These are phyloP conservation scores for Diaporthe aspalathi DNA, from an alignment of 2,329 filamentous ascomycete genomes.

Conservation along the genomic window DNA sequence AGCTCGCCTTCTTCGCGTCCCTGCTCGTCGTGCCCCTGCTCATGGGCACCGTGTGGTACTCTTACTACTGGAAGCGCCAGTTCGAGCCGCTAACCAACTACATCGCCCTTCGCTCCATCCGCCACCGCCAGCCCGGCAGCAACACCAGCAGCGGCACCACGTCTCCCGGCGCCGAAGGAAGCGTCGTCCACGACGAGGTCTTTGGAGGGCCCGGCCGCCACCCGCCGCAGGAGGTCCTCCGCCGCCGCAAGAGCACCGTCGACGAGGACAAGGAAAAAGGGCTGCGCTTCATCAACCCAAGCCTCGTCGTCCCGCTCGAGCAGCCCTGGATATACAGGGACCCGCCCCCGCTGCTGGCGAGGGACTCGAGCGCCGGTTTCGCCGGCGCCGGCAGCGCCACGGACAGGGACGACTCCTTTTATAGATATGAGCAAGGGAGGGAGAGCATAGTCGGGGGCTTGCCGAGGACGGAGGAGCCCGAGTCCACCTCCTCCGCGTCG, in stretches of 20 bases:
- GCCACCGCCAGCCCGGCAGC: constrained; percentile 55
- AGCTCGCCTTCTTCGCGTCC: constrained; percentile 78
- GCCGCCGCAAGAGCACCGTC: constrained; percentile 71
- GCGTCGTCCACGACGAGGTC: constrained; percentile 50
- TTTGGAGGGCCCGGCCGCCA: constrained; percentile 49
- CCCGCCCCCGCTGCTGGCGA: constrained; percentile 55
- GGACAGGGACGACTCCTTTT: constrained; percentile 25
- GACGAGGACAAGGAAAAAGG: constrained; percentile 80
- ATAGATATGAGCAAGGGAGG: constrained; percentile 33
- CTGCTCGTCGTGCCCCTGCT: constrained; percentile 81
- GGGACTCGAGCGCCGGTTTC: constrained; percentile 37
- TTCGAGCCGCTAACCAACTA: constrained; percentile 93
- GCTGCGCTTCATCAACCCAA: constrained; percentile 80
- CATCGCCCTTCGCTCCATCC: constrained; percentile 89
- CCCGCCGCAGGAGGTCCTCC: constrained; percentile 52
- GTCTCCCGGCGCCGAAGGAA: not conserved
- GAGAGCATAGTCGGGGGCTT: constrained; percentile 25
- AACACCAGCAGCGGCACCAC: constrained; percentile 50
- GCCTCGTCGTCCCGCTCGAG: constrained; percentile 74
- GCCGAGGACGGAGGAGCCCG: not conserved
- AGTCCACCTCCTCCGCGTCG: not conserved
- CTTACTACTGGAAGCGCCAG: constrained; percentile 80
- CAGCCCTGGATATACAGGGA: constrained; percentile 76
- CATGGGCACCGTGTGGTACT: constrained; percentile 87
- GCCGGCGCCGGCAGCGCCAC: not conserved